phyloP scores from a whole-genome alignment of 2,329 filamentous ascomycete genomes.

The Cercospora brassicicola region DNA sequence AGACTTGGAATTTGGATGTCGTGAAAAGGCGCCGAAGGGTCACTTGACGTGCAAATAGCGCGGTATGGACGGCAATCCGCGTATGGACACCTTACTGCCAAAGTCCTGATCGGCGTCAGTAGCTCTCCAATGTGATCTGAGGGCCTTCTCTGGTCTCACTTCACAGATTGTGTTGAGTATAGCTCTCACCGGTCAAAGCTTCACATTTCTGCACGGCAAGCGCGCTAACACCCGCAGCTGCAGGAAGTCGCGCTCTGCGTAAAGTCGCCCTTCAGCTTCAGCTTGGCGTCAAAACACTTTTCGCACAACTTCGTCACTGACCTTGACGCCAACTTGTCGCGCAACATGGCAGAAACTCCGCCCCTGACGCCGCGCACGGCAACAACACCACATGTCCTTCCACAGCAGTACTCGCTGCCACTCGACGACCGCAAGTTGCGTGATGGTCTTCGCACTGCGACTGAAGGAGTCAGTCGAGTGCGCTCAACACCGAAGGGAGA shows the following conservation, averaged over 20 bases:
- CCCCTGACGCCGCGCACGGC: no score
- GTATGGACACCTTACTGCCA: not conserved
- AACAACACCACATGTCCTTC: no score
- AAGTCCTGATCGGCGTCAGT: not conserved
- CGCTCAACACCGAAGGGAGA: no score
- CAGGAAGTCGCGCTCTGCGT: not conserved
- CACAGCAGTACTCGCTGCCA: no score
- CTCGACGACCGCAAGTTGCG: no score
- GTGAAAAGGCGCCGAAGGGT: not conserved
- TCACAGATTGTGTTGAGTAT: not conserved
- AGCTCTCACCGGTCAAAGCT: not conserved
- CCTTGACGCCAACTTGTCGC: not conserved
- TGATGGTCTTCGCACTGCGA: no score
- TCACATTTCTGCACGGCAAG: not conserved
- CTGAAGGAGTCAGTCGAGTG: no score
- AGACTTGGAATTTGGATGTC: not conserved
- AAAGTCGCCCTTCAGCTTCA: not conserved
- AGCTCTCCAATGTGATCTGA: not conserved
- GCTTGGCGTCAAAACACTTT: not conserved
- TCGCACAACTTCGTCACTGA: not conserved
- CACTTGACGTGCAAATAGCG: not conserved
- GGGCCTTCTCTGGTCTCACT: not conserved
- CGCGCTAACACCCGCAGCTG: not conserved
- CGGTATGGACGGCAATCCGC: not conserved
- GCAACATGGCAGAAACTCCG: no score